Conservation (phyloP, 2,329 filamentous ascomycete species). For the Tolypocladium capitatum region DNA sequence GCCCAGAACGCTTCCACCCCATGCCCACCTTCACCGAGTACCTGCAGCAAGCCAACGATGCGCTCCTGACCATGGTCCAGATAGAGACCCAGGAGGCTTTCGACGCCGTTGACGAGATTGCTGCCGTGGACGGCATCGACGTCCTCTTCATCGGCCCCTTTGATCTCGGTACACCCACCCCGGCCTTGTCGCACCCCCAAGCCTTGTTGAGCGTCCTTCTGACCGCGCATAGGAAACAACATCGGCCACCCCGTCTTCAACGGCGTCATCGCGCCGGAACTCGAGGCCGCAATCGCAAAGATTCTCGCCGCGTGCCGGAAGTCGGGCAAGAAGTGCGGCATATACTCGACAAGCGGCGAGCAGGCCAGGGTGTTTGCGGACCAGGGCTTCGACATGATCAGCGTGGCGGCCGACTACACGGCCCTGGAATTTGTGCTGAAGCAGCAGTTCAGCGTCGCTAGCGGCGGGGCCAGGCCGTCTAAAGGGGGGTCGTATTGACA, state of each 20-base stretch:
- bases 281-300: conserved; percentile 45
- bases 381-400: conserved; percentile 49
- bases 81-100: conserved; percentile 54
- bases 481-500: conserved; percentile 28
- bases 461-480: conserved; percentile 22
- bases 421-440: conserved; percentile 31
- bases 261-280: conserved; percentile 42
- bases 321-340: conserved; percentile 53
- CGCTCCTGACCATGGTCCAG: conserved; percentile 50
- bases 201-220: conserved; percentile 1
- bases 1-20: conserved; percentile 27
- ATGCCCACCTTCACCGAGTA: conserved; percentile 33
- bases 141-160: conserved; percentile 54
- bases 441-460: conserved; percentile 32
- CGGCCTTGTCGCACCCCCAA: not conserved
- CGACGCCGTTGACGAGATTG: conserved; percentile 47
- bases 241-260: conserved; percentile 49
- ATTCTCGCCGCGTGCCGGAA: conserved; percentile 43
- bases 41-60: conserved; percentile 34
- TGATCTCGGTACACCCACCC: conserved; percentile 35
- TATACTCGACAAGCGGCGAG: conserved; percentile 42
- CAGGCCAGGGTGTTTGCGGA: conserved; percentile 41
- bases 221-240: conserved; percentile 32
- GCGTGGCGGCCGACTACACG: conserved; percentile 42
- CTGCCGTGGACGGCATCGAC: conserved; percentile 45